Percentiles rank a stretch among this genome's conserved stretches.
Conservation (phyloP, 805 yeast species). For the Isabelozyma pseudorhagii region DNA sequence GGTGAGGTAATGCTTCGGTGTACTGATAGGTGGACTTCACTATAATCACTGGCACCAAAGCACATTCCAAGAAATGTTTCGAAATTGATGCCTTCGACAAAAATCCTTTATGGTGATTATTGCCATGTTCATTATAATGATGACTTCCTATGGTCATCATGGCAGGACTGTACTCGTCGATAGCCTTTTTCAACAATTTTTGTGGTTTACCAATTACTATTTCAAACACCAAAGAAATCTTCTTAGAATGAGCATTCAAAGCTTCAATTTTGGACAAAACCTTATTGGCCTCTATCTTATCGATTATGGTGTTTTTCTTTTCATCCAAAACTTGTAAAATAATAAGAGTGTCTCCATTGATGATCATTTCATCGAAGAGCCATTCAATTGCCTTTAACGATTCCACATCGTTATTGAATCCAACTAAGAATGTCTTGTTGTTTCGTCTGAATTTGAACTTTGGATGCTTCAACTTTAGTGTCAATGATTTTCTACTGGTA, state of each 20-base stretch:
- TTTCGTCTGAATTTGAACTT: slow-evolving; percentile 42
- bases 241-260: slow-evolving; percentile 32
- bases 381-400: slow-evolving; percentile 40
- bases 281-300: slow-evolving; percentile 24
- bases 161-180: slow-evolving; percentile 40
- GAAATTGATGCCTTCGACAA: slow-evolving; percentile 34
- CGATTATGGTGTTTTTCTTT: slow-evolving; percentile 23
- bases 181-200: slow-evolving; percentile 34
- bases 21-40: slow-evolving; percentile 38
- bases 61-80: slow-evolving; percentile 40
- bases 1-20: slow-evolving; percentile 24
- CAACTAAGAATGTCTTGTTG: slow-evolving; percentile 40
- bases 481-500: slow-evolving; percentile 30
- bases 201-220: slow-evolving; percentile 41
- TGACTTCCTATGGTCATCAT: slow-evolving; percentile 46
- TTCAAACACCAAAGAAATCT: slow-evolving; percentile 38
- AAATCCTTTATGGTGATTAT: slow-evolving; percentile 19
- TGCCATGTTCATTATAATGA: slow-evolving; percentile 19
- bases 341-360: slow-evolving; percentile 42
- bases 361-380: slow-evolving; percentile 42
- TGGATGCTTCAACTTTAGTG: slow-evolving; percentile 40
- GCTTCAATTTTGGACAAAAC: slow-evolving; percentile 28
- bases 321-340: slow-evolving; percentile 41
- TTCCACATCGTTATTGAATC: slow-evolving; percentile 36
- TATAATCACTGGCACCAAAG: slow-evolving; percentile 42